Percentiles rank a stretch among this genome's conserved stretches.
These are phyloP conservation scores for Starmerella bombi DNA, from an alignment of 805 yeast genomes.

Conservation along the genomic window DNA sequence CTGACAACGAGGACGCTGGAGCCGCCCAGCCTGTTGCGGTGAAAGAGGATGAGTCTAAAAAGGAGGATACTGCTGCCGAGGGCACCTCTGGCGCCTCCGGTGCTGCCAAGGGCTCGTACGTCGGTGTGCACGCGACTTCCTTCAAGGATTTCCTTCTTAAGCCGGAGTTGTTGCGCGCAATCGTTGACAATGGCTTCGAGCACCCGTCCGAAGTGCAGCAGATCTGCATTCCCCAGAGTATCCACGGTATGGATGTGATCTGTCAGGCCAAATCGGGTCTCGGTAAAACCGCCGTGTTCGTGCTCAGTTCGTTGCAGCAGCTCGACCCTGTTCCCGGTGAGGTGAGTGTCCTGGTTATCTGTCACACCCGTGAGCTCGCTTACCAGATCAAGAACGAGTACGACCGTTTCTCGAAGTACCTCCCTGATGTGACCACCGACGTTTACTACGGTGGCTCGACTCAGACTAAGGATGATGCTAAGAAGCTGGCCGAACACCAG, in stretches of 20 bases:
- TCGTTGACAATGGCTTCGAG: conserved; percentile 98
- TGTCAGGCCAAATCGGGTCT: conserved; percentile 99
- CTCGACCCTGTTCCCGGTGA: conserved; percentile 96
- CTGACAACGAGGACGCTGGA: conserved; percentile 95
- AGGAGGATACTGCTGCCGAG: conserved; percentile 31
- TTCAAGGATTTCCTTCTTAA: conserved; percentile 93
- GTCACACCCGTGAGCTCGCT: conserved; percentile 98
- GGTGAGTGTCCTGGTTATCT: conserved; percentile 82
- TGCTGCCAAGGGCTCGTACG: conserved; percentile 86
- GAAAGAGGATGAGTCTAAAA: conserved; percentile 5
- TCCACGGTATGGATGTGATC: conserved; percentile 91
- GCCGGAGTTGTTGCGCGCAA: conserved; percentile 94
- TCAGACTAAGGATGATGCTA: conserved; percentile 62
- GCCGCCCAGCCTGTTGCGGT: conserved; percentile 34
- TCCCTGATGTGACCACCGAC: conserved; percentile 94
- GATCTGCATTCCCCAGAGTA: conserved; percentile 94
- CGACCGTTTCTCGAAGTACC: conserved; percentile 91
- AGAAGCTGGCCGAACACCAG: conserved; percentile 66
- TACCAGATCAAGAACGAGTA: conserved; percentile 96
- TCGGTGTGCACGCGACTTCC: conserved; percentile 96
- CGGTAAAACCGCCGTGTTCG: conserved; percentile 98
- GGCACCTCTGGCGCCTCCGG: conserved; percentile 22
- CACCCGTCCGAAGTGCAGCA: conserved; percentile 99
- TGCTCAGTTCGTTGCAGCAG: conserved; percentile 89
- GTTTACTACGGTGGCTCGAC: conserved; percentile 96